phyloP scores from a whole-genome alignment of 805 yeast species.

The Myxozyma neglecta region DNA sequence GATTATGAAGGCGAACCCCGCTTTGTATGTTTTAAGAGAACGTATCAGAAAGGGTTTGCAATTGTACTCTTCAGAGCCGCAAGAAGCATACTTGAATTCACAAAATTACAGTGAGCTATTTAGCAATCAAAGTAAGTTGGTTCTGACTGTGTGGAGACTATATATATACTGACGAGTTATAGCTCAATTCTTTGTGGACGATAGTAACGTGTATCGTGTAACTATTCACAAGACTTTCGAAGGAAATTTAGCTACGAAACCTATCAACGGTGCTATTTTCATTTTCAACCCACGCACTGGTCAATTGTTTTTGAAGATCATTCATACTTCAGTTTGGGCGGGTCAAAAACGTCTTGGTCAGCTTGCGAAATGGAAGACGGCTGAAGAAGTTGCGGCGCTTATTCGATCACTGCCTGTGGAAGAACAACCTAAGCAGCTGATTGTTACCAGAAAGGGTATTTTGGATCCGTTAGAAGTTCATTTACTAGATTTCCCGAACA shows the following conservation, averaged over 20 bases:
- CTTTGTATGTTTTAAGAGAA: slow-evolving; percentile 85
- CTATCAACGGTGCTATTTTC: slow-evolving; percentile 89
- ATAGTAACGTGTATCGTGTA: slow-evolving; percentile 90
- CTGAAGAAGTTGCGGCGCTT: slow-evolving; percentile 93
- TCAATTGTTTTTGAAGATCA: slow-evolving; percentile 80
- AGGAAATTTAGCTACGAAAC: slow-evolving; percentile 88
- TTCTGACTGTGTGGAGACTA: background rate
- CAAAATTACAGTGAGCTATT: slow-evolving; percentile 88
- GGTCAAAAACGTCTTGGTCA: slow-evolving; percentile 95
- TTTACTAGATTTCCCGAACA: slow-evolving; percentile 93
- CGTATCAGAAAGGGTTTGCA: slow-evolving; percentile 92
- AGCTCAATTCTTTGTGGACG: slow-evolving; percentile 82
- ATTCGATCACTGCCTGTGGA: slow-evolving; percentile 85
- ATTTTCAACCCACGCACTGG: slow-evolving; percentile 89
- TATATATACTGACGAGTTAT: background rate
- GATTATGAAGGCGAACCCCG: slow-evolving; percentile 93
- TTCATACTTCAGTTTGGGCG: slow-evolving; percentile 94
- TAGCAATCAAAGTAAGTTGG: slow-evolving; percentile 56
- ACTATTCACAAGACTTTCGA: slow-evolving; percentile 88
- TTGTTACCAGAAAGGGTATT: slow-evolving; percentile 87
- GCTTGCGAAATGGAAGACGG: slow-evolving; percentile 96
- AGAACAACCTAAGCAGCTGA: slow-evolving; percentile 91
- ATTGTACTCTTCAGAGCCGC: slow-evolving; percentile 89
- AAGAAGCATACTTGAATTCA: slow-evolving; percentile 85
- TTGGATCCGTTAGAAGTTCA: slow-evolving; percentile 94